Evolutionary conservation across 129 eudicot species (phyloP).

Genomic region (Helichrysum umbraculigerum): DNA sequence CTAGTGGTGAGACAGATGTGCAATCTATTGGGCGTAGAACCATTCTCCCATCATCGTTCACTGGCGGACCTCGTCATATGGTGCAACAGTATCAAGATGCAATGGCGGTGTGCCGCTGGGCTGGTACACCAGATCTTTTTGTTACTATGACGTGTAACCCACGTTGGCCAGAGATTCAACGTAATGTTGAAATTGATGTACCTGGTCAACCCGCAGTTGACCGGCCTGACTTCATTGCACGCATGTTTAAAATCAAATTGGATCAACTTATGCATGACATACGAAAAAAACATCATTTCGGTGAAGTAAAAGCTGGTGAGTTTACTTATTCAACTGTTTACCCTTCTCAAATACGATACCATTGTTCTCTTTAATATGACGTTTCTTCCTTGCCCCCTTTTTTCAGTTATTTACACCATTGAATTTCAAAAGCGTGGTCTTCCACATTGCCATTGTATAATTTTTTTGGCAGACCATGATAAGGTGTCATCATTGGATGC

Average conservation of each 20-base stretch:
- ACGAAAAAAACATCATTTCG: background rate
- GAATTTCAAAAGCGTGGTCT: background rate
- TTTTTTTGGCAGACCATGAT: too few relatives aligned
- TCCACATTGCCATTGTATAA: background rate
- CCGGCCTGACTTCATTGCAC: background rate
- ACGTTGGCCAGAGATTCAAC: background rate
- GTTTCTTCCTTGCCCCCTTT: too few relatives aligned
- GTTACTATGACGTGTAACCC: background rate
- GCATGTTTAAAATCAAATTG: background rate
- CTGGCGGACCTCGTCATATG: too few relatives aligned
- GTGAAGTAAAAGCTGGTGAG: background rate
- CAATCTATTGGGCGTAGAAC: too few relatives aligned
- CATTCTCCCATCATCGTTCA: too few relatives aligned
- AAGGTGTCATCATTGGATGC: background rate
- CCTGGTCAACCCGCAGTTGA: background rate
- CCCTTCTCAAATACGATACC: too few relatives aligned
- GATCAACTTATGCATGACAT: background rate
- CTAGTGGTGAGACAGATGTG: too few relatives aligned
- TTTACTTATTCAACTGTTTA: too few relatives aligned
- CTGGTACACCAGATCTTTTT: too few relatives aligned
- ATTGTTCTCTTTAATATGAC: too few relatives aligned
- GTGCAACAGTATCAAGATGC: too few relatives aligned
- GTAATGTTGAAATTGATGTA: background rate
- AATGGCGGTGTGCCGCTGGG: too few relatives aligned
- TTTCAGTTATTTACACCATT: background rate